Evolutionary conservation across 179 eudicot species (phyloP), one percentile per base, ranked within the genome.

Genomic region (Silene vulgaris): DNA sequence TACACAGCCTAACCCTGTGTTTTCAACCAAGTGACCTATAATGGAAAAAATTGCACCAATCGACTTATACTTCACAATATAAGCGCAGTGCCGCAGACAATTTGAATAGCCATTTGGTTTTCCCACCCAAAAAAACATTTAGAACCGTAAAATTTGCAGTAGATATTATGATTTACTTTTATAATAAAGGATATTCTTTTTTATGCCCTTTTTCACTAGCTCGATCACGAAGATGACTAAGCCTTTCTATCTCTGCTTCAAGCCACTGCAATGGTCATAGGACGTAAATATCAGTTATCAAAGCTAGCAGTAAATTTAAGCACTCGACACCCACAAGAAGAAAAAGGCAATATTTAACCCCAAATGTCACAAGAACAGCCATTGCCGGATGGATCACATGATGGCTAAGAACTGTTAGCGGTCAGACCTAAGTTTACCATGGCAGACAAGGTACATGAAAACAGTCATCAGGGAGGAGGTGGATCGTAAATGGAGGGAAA

Each of bases 181-280:
- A 26, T 1, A 75, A 65, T 50, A 35, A 87, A 93, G 98, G 99
- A 96, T 96, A 96, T 96, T 93, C 93, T 66, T 91, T 96, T 73
- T 85, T 94, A 61, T 90, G 97, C 69, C 99, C 99, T 74, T 76
- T 73, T 68, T 96, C 99, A 78, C 98, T 96, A 52, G 99, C 99
- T 68, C 99, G 90, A 79, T 96, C 99, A 73, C 99, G 97, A 77
- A 96, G 97, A 93, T 93, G 99, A 80, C 87, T 88, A 72, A 93
- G 88, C 77, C 96, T 89, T 75, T 75, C 72, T 7, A 77, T 79
- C 83, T 96, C 99, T 65, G 94, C 75, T 82, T 96, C 98, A 81
- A 96, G 83, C 97, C 94, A 93, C 99, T 96, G 91, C 83, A 86
- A 75, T 30, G 62, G 61, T 56, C 66, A 29, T 30, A 28, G 17